phyloP scores from a whole-genome alignment of 495 filamentous ascomycete species.

The Lichina pygmaea region DNA sequence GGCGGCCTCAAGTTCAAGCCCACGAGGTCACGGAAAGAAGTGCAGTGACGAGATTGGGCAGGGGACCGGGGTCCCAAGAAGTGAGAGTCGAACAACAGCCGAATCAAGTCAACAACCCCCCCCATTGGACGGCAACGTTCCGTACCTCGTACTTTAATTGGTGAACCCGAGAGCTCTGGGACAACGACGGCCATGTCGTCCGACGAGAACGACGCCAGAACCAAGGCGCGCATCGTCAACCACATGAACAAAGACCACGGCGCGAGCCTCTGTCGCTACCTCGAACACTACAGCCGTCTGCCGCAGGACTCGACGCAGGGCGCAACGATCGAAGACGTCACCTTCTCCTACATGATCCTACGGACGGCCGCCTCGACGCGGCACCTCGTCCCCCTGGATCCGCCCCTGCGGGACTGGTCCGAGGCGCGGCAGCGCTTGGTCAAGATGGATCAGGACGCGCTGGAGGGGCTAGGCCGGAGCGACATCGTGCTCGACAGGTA shows the following conservation, averaged over 20 bases:
- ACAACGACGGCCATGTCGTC: too few species aligned
- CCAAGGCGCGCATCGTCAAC: constrained; percentile 34
- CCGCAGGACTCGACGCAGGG: constrained; percentile 17
- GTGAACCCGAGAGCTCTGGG: too few species aligned
- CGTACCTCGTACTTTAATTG: too few species aligned
- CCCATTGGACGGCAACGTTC: too few species aligned
- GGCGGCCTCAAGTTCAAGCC: too few species aligned
- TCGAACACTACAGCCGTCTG: constrained; percentile 28
- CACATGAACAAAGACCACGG: constrained; percentile 66
- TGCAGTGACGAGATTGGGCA: too few species aligned
- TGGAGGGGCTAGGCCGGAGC: constrained; percentile 23
- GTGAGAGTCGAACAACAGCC: too few species aligned
- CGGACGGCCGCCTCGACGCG: constrained; percentile 18
- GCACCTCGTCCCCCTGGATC: constrained; percentile 30
- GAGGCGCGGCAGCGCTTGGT: constrained; percentile 39
- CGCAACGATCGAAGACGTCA: constrained; percentile 31
- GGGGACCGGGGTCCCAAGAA: too few species aligned
- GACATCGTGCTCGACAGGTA: constrained; percentile 30
- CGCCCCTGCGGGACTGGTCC: constrained; percentile 28
- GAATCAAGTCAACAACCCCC: too few species aligned
- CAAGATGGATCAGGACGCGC: constrained; percentile 35
- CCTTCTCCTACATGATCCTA: constrained; percentile 19
- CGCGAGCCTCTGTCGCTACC: constrained; percentile 36
- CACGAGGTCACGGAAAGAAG: too few species aligned
- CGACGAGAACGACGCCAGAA: constrained; percentile 11